A percentile compares a stretch with the other conserved stretches of the same genome.
Evolutionary conservation across 2,329 filamentous ascomycete species (phyloP).

Genomic region (Xylariaceae sp.): DNA sequence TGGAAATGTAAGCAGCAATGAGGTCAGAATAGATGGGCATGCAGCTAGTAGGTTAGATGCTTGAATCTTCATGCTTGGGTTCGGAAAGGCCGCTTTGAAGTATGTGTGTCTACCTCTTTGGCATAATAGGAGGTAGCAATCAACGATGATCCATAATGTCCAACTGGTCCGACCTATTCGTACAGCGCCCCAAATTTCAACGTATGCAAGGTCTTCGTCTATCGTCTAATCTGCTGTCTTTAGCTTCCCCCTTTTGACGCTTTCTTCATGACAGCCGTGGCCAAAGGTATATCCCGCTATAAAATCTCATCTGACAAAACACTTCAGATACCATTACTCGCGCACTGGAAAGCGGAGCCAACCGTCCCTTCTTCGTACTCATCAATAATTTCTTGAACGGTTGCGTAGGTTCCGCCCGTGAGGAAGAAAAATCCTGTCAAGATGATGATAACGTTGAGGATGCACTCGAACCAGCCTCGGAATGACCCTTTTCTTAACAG

Average conservation of each 20-base stretch:
- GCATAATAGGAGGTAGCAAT: constrained; percentile 24
- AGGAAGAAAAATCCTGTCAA: constrained; percentile 79
- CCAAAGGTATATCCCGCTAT: constrained; percentile 28
- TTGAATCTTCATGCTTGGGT: constrained; percentile 29
- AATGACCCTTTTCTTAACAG: constrained; percentile 57
- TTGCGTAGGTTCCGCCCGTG: constrained; percentile 78
- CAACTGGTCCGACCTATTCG: constrained; percentile 1
- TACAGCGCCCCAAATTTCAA: constrained; percentile 6
- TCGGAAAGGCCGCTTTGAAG: constrained; percentile 15
- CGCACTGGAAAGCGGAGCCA: constrained; percentile 74
- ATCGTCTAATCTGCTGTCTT: constrained; percentile 3
- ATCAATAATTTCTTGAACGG: constrained; percentile 73
- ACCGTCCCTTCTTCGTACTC: constrained; percentile 68
- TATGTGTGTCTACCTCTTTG: constrained; percentile 19
- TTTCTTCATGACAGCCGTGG: constrained; percentile 8
- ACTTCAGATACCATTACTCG: constrained; percentile 62
- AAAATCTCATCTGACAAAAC: constrained; percentile 16
- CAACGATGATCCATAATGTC: constrained; percentile 4
- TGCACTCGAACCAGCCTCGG: constrained; percentile 56
- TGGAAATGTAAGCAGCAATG: constrained; percentile 1
- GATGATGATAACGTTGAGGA: constrained; percentile 74
- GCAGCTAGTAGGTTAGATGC: constrained; percentile 30
- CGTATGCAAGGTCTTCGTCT: constrained; percentile 1
- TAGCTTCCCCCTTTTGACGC: constrained; percentile 6
- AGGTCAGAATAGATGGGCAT: not conserved